phyloP scores from a whole-genome alignment of 108 stramenopile genomes.

The Cyclostephanos invisitatus region DNA sequence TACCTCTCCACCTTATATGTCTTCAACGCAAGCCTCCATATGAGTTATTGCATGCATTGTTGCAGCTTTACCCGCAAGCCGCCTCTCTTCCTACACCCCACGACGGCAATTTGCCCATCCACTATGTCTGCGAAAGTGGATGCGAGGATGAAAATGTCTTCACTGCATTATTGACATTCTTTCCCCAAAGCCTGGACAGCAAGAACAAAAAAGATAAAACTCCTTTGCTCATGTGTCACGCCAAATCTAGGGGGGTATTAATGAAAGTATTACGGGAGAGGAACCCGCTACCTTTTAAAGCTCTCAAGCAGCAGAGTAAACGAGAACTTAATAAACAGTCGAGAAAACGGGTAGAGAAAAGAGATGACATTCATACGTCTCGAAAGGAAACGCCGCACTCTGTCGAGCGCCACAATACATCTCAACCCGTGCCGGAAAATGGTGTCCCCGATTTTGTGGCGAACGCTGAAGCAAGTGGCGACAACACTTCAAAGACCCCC shows the following conservation, averaged over 20 bases:
- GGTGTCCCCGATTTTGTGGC: not conserved
- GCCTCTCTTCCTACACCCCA: constrained; percentile 42
- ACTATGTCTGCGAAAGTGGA: constrained; percentile 51
- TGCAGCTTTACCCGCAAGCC: constrained; percentile 40
- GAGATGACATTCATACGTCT: constrained; percentile 4
- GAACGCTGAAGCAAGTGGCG: not conserved
- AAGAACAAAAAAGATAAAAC: constrained; percentile 38
- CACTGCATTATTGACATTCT: constrained; percentile 29
- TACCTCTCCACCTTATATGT: constrained; percentile 55
- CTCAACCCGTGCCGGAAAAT: not conserved
- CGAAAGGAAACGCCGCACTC: not conserved
- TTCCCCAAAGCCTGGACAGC: constrained; percentile 35
- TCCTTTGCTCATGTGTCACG: constrained; percentile 40
- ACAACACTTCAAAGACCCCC: constrained; percentile 9
- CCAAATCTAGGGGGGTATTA: constrained; percentile 41
- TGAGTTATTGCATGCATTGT: constrained; percentile 32
- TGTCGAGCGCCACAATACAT: not conserved
- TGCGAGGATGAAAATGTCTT: constrained; percentile 45
- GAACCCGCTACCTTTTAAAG: constrained; percentile 13
- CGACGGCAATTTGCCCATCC: constrained; percentile 57
- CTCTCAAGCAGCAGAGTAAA: constrained; percentile 2
- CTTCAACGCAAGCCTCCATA: constrained; percentile 46
- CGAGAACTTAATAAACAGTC: not conserved
- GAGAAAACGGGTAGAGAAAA: not conserved
- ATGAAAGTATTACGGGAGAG: constrained; percentile 40